Base-by-base conservation (phyloP, 495 filamentous ascomycete species). In the Trichocladium uniseriatum region DNA sequence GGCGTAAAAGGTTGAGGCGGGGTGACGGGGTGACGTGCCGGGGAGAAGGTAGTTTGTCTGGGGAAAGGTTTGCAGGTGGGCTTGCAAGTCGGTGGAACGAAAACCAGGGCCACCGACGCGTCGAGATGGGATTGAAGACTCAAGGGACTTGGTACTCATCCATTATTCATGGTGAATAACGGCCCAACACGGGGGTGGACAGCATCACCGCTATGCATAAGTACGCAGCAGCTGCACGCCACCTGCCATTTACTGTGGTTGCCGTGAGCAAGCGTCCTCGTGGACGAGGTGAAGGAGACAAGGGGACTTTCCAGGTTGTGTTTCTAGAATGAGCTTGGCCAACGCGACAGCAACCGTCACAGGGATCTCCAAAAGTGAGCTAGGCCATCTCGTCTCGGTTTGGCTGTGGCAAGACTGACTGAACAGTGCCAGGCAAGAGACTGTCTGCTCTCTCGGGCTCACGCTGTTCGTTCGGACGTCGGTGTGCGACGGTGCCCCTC, bases 161-260 rank as follows among this genome's bases (percentile, higher is more conserved):
- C 13, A n/a, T 31, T n/a, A 19, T 35, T 41, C 18, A 20, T 7
- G 20, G 31, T 45, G 29, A 43, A 31, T 45, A 35, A 37, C 32
- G 37, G 16, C n/a, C 48, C 37, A 54, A 45, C 42, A 53, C 53
- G 42, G 45, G 22, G 38, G 29, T 24, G 40, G 53, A 34, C 1
- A 19, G 18, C 20, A 37, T 14, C 16, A 20, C 10, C n/a, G 36
- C 18, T 15, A 16, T 16, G 48, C 32, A 32, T 31, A n/a, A 10
- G 18, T n/a, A n/a, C 11, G 48, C 29, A 22, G 54, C 44, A 51
- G 34, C 47, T 60, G 54, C 51, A 56, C 35, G 57, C 46, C 53
- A 56, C 50, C 44, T 51, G 35, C 46, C 38, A 29, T 21, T 29
- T 48, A 24, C 21, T 10, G 21, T 27, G 36, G 31, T 22, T 19